Base-by-base conservation (phyloP, 306 rosid genomes). In the Cicer cuneatum region DNA sequence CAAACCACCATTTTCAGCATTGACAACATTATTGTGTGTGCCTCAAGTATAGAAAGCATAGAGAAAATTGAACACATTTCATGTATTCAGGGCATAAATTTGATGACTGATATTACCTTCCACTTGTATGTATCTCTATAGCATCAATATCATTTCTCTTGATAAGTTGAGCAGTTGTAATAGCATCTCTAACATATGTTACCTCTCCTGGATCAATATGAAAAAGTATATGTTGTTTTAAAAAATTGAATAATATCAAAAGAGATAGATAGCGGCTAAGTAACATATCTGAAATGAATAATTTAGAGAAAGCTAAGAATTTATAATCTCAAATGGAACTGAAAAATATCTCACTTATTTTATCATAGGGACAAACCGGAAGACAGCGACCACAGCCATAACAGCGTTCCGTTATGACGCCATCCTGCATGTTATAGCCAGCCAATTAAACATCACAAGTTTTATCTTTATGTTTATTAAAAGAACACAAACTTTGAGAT, bases 331-430 rank as follows among this genome's bases (percentile, higher is more conserved):
- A 52, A 29, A 39, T 63, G 33, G 63, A 80, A 66, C 37, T 19
- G 43, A 41, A 70, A 72, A 65, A 42, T 41, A 14, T 66, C 83
- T 3, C 72, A 93, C 98, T 93, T 85, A 93, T 93, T 85, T 89
- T 85, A 75, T 93, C 97, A 10, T 86, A 93, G 49, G 98, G 98
- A 79, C 98, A 93, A 70, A 90, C 83, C n/a, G 98, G 98, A 76
- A 86, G 80, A 86, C 98, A 93, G 38, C 96, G 97, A 29, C 98
- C 97, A 70, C 98, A 93, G 29, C 98, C 98, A 79, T 93, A 93
- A 70, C 98, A 93, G 41, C 98, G 96, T 51, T 93, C 98, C 0
- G 93, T 85, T 72, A 89, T 83, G 80, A 93, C 97, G 79, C 98
- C 98, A 1, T 81, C 92, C 97, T 90, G 90, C 77, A 85, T 12